A percentile compares a stretch with the other conserved stretches of the same genome.
Evolutionary conservation across 2,329 filamentous ascomycete genomes (phyloP).

Genomic region (Aspergillus pseudonomiae): DNA sequence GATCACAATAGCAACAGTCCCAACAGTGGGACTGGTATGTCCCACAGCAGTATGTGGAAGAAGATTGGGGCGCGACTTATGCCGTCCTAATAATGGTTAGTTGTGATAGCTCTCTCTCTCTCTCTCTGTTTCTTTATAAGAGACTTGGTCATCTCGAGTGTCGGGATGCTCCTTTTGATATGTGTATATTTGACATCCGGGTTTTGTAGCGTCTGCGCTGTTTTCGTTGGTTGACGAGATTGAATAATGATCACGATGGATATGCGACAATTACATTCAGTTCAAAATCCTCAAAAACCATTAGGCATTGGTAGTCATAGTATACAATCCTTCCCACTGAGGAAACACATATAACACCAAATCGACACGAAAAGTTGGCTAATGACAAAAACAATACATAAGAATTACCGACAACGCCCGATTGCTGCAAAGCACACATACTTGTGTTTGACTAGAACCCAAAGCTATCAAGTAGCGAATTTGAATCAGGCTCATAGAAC

Average conservation of each 20-base stretch:
- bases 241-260: neutral
- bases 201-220: neutral
- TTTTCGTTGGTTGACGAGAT: neutral
- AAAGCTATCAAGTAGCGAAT: slow-evolving; percentile 87
- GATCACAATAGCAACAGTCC: neutral
- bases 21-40: neutral
- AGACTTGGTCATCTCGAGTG: neutral
- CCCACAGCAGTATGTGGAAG: neutral
- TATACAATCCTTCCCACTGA: neutral
- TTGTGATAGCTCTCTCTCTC: neutral
- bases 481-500: slow-evolving; percentile 91
- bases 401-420: slow-evolving; percentile 1
- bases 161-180: neutral
- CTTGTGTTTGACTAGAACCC: slow-evolving; percentile 64
- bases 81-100: neutral
- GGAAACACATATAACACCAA: neutral
- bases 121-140: neutral
- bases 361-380: neutral
- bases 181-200: neutral
- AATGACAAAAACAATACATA: neutral
- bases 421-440: neutral
- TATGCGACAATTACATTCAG: neutral
- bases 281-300: neutral
- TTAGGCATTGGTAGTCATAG: neutral
- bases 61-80: neutral